A percentile compares a stretch with the other conserved stretches of the same genome.
phyloP scores from a whole-genome alignment of 202 grass and related monocot species.

The Brachypodium distachyon region DNA sequence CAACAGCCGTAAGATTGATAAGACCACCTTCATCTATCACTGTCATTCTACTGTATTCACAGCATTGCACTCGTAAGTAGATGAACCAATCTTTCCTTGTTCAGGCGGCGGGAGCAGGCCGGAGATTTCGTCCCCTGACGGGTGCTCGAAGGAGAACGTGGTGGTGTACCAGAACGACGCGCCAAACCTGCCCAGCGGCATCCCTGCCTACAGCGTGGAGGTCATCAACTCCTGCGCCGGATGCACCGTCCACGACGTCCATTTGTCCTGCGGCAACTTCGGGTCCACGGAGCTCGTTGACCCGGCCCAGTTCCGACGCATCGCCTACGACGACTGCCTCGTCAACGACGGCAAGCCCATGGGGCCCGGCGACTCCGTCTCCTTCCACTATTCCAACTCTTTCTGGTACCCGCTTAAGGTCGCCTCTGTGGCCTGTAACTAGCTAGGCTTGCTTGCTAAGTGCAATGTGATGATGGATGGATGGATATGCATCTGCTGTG shows the following conservation, averaged over 20 bases:
- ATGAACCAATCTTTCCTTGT: too few species aligned
- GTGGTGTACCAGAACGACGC: background rate
- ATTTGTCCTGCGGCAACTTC: conserved; percentile 33
- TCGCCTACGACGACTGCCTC: conserved; percentile 41
- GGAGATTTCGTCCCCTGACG: too few species aligned
- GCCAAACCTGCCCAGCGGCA: background rate
- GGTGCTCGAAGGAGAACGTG: conserved; percentile 17
- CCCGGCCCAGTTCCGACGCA: conserved; percentile 12
- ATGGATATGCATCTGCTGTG: too few species aligned
- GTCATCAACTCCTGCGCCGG: conserved; percentile 8
- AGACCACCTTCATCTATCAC: too few species aligned
- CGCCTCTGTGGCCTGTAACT: conserved; percentile 25
- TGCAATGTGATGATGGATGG: too few species aligned
- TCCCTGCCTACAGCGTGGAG: conserved; percentile 15
- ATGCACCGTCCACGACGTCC: conserved; percentile 20
- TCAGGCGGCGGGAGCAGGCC: too few species aligned
- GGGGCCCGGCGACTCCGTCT: conserved; percentile 21
- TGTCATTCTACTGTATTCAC: too few species aligned
- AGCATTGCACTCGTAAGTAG: too few species aligned
- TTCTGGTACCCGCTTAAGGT: conserved; percentile 36
- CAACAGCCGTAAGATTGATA: background rate
- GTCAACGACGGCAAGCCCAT: conserved; percentile 43
- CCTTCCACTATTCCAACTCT: conserved; percentile 60
- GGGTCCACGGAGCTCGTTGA: conserved; percentile 26
- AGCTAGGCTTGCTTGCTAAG: too few species aligned